phyloP scores from a whole-genome alignment of 495 filamentous ascomycete species.

The Tuber magnatum region DNA sequence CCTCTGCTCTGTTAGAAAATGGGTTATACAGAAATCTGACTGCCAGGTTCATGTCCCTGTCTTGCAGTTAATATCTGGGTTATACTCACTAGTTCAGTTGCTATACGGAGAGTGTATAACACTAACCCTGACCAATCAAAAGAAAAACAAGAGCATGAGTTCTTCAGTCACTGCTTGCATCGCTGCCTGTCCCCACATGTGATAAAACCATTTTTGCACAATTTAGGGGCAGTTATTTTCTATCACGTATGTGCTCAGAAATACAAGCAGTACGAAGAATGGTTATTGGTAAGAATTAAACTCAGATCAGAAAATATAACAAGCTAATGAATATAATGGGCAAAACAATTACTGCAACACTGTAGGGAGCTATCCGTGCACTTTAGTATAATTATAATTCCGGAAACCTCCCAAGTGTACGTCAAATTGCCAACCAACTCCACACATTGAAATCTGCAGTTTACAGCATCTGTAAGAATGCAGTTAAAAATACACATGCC shows the following conservation, averaged over 20 bases:
- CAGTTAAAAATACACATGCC: background rate
- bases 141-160: background rate
- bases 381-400: background rate
- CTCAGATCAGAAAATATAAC: background rate
- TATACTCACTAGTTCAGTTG: background rate
- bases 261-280: background rate
- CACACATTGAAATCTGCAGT: background rate
- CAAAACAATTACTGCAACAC: background rate
- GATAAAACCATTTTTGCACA: background rate
- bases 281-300: background rate
- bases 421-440: background rate
- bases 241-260: background rate
- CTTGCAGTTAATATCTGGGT: no score
- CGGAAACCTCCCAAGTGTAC: background rate
- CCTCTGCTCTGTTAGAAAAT: no score
- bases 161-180: background rate
- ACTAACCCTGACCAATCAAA: background rate
- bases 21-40: no score
- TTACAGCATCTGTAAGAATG: background rate
- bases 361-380: background rate
- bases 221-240: background rate
- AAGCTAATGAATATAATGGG: background rate
- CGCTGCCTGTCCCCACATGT: background rate
- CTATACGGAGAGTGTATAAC: no score
- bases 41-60: no score